Evolutionary conservation across 495 filamentous ascomycete genomes (phyloP).

Genomic region (Talaromyces thailandensis): DNA sequence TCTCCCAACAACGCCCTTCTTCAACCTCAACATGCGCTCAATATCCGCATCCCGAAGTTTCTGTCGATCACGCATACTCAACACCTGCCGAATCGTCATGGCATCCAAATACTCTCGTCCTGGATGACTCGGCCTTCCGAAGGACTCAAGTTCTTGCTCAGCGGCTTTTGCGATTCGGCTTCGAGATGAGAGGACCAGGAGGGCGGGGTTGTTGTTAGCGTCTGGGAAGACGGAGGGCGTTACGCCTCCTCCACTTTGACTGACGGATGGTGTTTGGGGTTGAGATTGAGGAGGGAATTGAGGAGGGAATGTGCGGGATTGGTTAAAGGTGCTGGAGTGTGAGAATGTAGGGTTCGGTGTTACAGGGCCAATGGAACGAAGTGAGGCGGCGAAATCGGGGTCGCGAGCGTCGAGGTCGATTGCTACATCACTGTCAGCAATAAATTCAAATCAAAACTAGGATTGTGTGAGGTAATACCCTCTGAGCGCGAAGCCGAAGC

Average conservation of each 20-base stretch:
- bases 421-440: constrained; percentile 28
- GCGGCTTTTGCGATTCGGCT: constrained; percentile 34
- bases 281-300: background rate
- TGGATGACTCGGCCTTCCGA: constrained; percentile 34
- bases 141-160: constrained; percentile 37
- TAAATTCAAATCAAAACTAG: background rate
- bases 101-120: constrained; percentile 53
- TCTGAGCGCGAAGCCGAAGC: background rate
- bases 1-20: constrained; percentile 44
- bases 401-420: constrained; percentile 59
- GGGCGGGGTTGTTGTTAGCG: constrained; percentile 43
- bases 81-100: constrained; percentile 47
- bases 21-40: constrained; percentile 50
- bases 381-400: constrained; percentile 52
- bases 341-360: constrained; percentile 51
- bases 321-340: constrained; percentile 40
- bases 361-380: constrained; percentile 56
- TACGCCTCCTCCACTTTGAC: background rate
- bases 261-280: background rate
- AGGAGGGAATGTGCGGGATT: constrained; percentile 11
- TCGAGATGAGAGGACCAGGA: constrained; percentile 39
- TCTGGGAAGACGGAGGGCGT: constrained; percentile 37
- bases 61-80: constrained; percentile 50
- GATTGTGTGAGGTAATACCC: background rate
- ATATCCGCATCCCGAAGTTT: constrained; percentile 41